These are phyloP conservation scores for Vitis rotundifolia DNA, from an alignment of 164 flowering plant species.

Conservation along the genomic window DNA sequence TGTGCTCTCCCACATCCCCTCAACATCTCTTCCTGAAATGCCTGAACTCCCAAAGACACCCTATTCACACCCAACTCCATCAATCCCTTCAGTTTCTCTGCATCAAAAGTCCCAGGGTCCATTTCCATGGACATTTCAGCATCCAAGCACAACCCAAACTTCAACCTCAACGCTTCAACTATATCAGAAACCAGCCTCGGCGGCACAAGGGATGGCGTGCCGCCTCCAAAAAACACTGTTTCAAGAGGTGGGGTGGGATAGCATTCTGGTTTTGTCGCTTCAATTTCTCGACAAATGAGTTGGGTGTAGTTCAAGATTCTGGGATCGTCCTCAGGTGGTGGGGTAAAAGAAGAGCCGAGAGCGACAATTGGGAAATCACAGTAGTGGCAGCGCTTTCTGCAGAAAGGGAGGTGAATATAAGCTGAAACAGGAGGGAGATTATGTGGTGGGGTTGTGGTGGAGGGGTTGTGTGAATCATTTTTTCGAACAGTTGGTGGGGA, in stretches of 20 bases:
- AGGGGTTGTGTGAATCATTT: slow-evolving; percentile 50
- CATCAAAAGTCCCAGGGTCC: slow-evolving; percentile 96
- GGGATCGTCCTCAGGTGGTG: slow-evolving; percentile 58
- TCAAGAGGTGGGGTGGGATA: slow-evolving; percentile 54
- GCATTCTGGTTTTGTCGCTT: slow-evolving; percentile 34
- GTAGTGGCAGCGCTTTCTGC: slow-evolving; percentile 94
- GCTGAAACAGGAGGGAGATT: slow-evolving; percentile 74
- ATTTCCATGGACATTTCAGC: slow-evolving; percentile 92
- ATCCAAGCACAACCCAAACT: slow-evolving; percentile 56
- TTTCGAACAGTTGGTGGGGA: slow-evolving; percentile 59
- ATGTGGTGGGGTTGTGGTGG: slow-evolving; percentile 9
- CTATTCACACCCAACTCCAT: slow-evolving; percentile 83
- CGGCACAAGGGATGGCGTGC: slow-evolving; percentile 93
- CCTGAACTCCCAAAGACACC: slow-evolving; percentile 95
- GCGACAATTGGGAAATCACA: slow-evolving; percentile 96
- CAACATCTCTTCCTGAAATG: slow-evolving; percentile 85
- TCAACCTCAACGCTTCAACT: slow-evolving; percentile 52
- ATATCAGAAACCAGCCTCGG: slow-evolving; percentile 62
- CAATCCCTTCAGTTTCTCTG: slow-evolving; percentile 50
- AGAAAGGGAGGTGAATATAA: slow-evolving; percentile 94
- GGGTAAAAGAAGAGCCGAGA: slow-evolving; percentile 57
- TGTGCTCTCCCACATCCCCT: slow-evolving; percentile 91
- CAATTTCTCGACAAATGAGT: slow-evolving; percentile 68
- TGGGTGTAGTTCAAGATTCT: slow-evolving; percentile 62
- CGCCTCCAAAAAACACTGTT: slow-evolving; percentile 92